Conservation (phyloP, 129 eudicot species). For the Saposhnikovia divaricata region DNA sequence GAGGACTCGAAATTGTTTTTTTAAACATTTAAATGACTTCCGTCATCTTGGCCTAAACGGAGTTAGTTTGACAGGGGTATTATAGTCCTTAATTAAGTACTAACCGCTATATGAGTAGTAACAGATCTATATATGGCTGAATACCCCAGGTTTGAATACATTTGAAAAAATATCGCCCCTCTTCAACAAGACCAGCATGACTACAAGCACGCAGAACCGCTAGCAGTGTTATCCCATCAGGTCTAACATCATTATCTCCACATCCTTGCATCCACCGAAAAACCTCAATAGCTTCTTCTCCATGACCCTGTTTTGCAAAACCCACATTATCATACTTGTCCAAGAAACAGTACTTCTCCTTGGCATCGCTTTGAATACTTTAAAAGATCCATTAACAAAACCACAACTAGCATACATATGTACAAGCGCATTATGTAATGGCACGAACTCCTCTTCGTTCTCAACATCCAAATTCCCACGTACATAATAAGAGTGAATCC, state of each 20-base stretch:
- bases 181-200: constrained; percentile 57
- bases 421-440: constrained; percentile 49
- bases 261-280: constrained; percentile 39
- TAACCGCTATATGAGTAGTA: no score
- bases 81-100: no score
- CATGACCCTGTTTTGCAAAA: constrained; percentile 64
- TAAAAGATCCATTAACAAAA: constrained; percentile 38
- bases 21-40: no score
- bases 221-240: constrained; percentile 52
- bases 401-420: constrained; percentile 83
- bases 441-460: constrained; percentile 20
- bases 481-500: constrained; percentile 49
- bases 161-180: constrained; percentile 41
- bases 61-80: no score
- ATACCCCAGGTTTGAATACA: constrained; percentile 39
- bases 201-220: constrained; percentile 64
- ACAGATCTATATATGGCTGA: constrained; percentile 14
- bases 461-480: constrained; percentile 7
- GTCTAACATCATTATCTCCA: constrained; percentile 18
- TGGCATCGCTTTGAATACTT: constrained; percentile 39
- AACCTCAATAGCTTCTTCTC: constrained; percentile 46
- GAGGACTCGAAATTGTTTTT: no score
- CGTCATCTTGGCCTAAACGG: no score
- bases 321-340: constrained; percentile 61
- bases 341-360: constrained; percentile 42